phyloP scores from a whole-genome alignment of 2,329 filamentous ascomycete genomes.

The Trichoderma harzianum region DNA sequence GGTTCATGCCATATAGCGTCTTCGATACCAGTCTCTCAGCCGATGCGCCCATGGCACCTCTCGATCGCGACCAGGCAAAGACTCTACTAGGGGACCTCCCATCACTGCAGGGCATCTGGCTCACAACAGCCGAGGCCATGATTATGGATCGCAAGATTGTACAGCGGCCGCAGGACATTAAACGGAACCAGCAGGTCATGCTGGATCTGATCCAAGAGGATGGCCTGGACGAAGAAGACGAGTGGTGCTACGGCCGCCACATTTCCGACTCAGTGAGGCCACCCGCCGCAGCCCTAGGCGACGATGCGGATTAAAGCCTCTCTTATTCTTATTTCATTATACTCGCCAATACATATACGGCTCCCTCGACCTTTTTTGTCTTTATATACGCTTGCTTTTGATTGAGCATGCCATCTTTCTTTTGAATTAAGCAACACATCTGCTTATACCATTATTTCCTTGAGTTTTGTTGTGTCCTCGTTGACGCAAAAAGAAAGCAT shows the following conservation, averaged over 20 bases:
- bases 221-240: constrained; percentile 55
- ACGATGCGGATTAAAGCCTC: constrained; percentile 40
- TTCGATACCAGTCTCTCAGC: constrained; percentile 58
- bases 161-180: constrained; percentile 56
- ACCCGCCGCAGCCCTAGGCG: constrained; percentile 48
- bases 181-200: constrained; percentile 60
- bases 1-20: constrained; percentile 41
- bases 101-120: constrained; percentile 58
- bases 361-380: neutral
- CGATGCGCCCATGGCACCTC: constrained; percentile 60
- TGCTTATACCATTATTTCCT: constrained; percentile 11
- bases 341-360: neutral
- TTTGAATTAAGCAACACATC: neutral
- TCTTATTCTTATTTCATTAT: neutral
- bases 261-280: constrained; percentile 55
- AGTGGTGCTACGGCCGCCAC: constrained; percentile 58
- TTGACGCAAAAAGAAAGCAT: constrained; percentile 15
- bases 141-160: constrained; percentile 60
- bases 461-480: constrained; percentile 4
- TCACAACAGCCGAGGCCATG: constrained; percentile 59
- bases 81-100: constrained; percentile 54
- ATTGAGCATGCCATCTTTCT: neutral
- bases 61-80: constrained; percentile 49
- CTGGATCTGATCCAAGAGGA: constrained; percentile 63
- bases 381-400: neutral